Evolutionary conservation across 78 protist species (phyloP).

Genomic region (Isochrysis galbana): DNA sequence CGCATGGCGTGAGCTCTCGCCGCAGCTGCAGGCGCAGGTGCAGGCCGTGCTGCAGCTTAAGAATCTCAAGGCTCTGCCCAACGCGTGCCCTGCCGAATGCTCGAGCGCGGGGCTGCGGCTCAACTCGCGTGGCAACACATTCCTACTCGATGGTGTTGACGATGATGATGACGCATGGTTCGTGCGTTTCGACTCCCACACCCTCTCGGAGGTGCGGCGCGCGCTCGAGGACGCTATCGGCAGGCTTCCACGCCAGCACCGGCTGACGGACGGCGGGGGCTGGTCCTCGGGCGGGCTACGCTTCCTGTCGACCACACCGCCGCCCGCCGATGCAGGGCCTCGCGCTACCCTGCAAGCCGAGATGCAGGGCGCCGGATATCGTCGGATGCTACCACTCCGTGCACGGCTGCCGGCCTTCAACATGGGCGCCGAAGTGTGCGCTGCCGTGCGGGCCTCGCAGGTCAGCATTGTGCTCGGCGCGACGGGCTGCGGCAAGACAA

Average conservation of each 20-base stretch:
- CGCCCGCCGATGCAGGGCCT: neutral
- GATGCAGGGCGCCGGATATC: neutral
- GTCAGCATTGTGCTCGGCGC: conserved; percentile 60
- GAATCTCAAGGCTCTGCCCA: neutral
- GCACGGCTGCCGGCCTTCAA: conserved; percentile 41
- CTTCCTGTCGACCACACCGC: neutral
- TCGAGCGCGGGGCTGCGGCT: neutral
- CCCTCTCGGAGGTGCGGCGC: neutral
- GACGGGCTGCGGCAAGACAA: conserved; percentile 86
- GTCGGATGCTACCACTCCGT: neutral
- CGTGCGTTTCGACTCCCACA: neutral
- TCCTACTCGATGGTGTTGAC: neutral
- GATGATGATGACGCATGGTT: neutral
- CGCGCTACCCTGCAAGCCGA: neutral
- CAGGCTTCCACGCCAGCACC: neutral
- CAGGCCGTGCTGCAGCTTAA: neutral
- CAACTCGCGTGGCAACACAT: neutral
- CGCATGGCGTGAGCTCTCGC: neutral
- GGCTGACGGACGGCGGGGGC: neutral
- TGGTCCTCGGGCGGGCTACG: neutral
- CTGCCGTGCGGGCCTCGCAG: neutral
- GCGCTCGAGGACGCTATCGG: neutral
- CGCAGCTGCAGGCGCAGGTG: neutral
- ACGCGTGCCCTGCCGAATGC: neutral
- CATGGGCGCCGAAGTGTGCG: neutral